Evolutionary conservation across 2,329 filamentous ascomycete species (phyloP).

Genomic region (Penicillium olsonii): DNA sequence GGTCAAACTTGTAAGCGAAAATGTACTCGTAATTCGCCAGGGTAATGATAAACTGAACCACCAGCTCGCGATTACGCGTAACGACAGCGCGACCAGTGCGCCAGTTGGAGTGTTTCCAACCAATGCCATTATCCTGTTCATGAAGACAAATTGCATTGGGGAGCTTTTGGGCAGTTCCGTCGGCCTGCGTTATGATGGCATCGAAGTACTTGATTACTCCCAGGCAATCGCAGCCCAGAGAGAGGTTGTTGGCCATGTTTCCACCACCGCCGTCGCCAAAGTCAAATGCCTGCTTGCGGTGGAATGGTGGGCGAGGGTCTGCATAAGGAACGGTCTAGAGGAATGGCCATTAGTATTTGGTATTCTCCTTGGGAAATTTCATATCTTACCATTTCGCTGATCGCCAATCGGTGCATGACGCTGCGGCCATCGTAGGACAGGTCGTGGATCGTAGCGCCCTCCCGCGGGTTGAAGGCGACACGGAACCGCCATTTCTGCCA

Average conservation of each 20-base stretch:
- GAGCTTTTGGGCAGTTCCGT: slow-evolving; percentile 58
- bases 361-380: not conserved
- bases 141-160: slow-evolving; percentile 67
- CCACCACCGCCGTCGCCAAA: slow-evolving; percentile 70
- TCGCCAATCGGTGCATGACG: slow-evolving; percentile 66
- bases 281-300: slow-evolving; percentile 72
- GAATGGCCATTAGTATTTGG: slow-evolving; percentile 1
- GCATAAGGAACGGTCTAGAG: slow-evolving; percentile 60
- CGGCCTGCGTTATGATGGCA: slow-evolving; percentile 53
- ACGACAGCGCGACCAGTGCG: slow-evolving; percentile 63
- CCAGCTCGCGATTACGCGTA: slow-evolving; percentile 61
- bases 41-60: slow-evolving; percentile 67
- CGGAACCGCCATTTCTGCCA: slow-evolving; percentile 73
- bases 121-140: slow-evolving; percentile 66
- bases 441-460: slow-evolving; percentile 71
- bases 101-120: slow-evolving; percentile 71
- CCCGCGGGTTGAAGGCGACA: slow-evolving; percentile 59
- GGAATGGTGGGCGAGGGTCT: slow-evolving; percentile 65
- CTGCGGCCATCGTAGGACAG: slow-evolving; percentile 66
- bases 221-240: slow-evolving; percentile 49
- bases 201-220: slow-evolving; percentile 69
- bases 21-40: slow-evolving; percentile 53
- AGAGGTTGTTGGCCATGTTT: slow-evolving; percentile 68
- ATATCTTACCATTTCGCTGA: slow-evolving; percentile 65
- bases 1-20: slow-evolving; percentile 55